Base-by-base conservation (phyloP, 257 asterid genomes). In the Gentiana macrophylla region DNA sequence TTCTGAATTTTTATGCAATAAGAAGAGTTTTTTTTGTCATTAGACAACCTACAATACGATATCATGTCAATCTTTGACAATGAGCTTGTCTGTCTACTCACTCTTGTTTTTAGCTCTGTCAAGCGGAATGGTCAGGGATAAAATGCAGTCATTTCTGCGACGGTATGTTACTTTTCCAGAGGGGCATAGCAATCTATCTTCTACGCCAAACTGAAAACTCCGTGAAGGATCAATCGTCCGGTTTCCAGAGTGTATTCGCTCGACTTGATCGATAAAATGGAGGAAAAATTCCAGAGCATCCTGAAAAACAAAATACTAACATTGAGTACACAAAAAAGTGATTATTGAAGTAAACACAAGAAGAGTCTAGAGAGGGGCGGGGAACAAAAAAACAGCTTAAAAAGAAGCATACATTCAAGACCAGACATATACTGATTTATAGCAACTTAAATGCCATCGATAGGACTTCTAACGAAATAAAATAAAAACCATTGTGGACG, bases 231-330 rank as follows among this genome's bases (percentile, higher is more conserved):
- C 98, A 57, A 72, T 53, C 51, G 56, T 58, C 37, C 81, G 80
- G 75, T 70, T 77, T 67, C 76, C 86, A 33, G 79, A 35, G 79
- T 92, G 82, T 65, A 59, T 68, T 67, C 90, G 77, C 74, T 92
- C 98, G 62, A 85, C 89, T 74, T 87, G 98, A 67, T 92, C 98
- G 61, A 88, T 79, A 53, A 92, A 85, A 77, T 92, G 97, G 36
- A 92, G 85, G 80, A 92, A 92, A 79, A 85, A 92, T 78, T 92
- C 98, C 69, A 92, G 77, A 45, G 95, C 95, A 72, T 92, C 98
- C 98, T 92, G 70, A 37, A 75, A 47, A 61, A 35, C 47, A 52
- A 6, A 56, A 52, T 68, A 44, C 38, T 66, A 77, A 66, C 76
- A 57, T 59, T 63, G 53, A 50, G 55, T 49, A 50, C 32, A 46